phyloP scores from a whole-genome alignment of 2,329 filamentous ascomycete species.

The Aspergillus novoparasiticus region DNA sequence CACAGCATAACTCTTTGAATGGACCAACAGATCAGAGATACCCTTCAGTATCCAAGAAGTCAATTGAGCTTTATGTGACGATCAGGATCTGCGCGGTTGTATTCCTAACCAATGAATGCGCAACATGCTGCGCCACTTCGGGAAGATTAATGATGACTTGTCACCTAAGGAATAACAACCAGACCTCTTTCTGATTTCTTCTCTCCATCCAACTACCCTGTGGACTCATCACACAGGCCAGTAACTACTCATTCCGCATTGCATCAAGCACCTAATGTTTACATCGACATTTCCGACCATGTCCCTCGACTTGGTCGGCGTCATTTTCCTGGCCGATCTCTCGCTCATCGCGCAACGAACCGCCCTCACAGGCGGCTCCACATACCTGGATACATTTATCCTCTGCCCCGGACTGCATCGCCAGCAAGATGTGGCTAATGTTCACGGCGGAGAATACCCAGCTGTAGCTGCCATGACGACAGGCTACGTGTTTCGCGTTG shows the following conservation, averaged over 20 bases:
- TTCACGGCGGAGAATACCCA: background rate
- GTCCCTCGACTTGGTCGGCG: background rate
- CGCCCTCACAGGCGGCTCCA: background rate
- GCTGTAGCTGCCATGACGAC: background rate
- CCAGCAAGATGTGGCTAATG: background rate
- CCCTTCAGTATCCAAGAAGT: no score
- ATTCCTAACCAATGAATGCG: no score
- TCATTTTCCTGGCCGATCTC: background rate
- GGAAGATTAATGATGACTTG: background rate
- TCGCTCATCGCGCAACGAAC: background rate
- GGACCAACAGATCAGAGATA: no score
- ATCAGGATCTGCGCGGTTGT: no score
- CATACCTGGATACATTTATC: background rate
- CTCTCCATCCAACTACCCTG: no score
- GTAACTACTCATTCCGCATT: background rate
- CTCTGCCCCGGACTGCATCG: background rate
- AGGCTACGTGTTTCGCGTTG: background rate
- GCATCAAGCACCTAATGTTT: background rate
- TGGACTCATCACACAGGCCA: accelerated
- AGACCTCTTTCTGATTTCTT: no score
- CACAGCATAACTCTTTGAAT: no score
- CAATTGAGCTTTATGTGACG: no score
- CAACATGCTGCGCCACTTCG: background rate
- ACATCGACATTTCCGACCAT: background rate
- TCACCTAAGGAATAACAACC: background rate